Percentiles rank a stretch among this genome's conserved stretches.
Evolutionary conservation across 345 rosid genomes (phyloP).

Genomic region (Pelargonium nanum): DNA sequence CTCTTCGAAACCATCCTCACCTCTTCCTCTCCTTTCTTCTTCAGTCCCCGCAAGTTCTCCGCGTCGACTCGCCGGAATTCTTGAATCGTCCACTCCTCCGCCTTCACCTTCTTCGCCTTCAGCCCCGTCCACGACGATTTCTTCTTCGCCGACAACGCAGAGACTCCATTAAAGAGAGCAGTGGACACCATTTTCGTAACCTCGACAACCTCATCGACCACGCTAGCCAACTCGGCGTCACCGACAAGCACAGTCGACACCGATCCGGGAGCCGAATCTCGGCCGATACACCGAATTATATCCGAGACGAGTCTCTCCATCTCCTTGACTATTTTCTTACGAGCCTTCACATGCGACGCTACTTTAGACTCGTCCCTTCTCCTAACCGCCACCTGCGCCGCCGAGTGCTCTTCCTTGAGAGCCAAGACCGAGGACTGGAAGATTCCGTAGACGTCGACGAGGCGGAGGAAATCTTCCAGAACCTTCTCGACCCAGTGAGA

Average conservation of each 20-base stretch:
- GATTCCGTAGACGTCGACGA: slow-evolving; percentile 47
- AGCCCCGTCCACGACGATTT: slow-evolving; percentile 23
- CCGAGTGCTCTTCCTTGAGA: slow-evolving; percentile 37
- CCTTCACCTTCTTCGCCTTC: slow-evolving; percentile 14
- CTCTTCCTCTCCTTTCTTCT: slow-evolving; percentile 37
- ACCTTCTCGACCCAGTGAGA: slow-evolving; percentile 37
- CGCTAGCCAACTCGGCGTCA: slow-evolving; percentile 22
- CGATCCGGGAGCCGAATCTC: slow-evolving; percentile 10
- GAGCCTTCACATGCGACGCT: slow-evolving; percentile 19
- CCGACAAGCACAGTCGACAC: background rate
- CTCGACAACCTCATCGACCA: slow-evolving; percentile 24
- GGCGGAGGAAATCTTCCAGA: slow-evolving; percentile 40
- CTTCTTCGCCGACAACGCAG: slow-evolving; percentile 19
- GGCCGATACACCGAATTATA: slow-evolving; percentile 11
- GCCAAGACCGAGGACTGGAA: slow-evolving; percentile 31
- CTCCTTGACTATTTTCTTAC: slow-evolving; percentile 32
- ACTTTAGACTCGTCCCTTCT: slow-evolving; percentile 35
- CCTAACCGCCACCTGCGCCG: slow-evolving; percentile 40
- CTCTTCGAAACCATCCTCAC: slow-evolving; percentile 27
- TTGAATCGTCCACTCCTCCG: slow-evolving; percentile 24
- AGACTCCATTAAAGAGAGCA: slow-evolving; percentile 32
- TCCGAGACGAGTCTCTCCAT: slow-evolving; percentile 25
- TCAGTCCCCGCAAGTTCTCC: slow-evolving; percentile 32
- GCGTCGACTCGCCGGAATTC: slow-evolving; percentile 28
- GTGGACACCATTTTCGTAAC: slow-evolving; percentile 30